Conservation (phyloP, 192 early-diverging fungal species). For the Backusella mclennaniae region DNA sequence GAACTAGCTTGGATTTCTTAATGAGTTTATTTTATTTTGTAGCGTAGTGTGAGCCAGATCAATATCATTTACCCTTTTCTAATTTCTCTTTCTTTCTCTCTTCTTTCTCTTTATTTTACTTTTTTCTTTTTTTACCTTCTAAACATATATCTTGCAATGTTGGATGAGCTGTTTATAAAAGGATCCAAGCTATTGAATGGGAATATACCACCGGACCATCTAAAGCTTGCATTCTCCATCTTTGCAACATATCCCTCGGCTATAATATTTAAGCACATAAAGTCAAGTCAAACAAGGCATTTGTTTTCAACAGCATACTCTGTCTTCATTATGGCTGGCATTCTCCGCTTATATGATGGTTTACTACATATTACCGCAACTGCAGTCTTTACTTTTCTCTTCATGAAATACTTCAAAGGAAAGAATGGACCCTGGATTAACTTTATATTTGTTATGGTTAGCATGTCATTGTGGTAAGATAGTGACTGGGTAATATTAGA, state of each 20-base stretch:
- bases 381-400: not conserved
- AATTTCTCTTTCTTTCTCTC: not conserved
- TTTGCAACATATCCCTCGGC: slow-evolving; percentile 57
- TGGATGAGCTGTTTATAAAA: not conserved
- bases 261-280: slow-evolving; percentile 40
- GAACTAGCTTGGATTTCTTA: too few species aligned
- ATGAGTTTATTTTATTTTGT: too few species aligned
- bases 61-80: not conserved
- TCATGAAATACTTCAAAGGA: slow-evolving; percentile 48
- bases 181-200: not conserved
- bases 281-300: not conserved
- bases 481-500: not conserved
- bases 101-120: not conserved
- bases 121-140: not conserved
- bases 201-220: slow-evolving; percentile 54
- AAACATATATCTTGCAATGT: not conserved
- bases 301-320: not conserved
- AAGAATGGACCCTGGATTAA: slow-evolving; percentile 45
- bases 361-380: slow-evolving; percentile 45
- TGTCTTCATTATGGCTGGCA: slow-evolving; percentile 30
- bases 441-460: slow-evolving; percentile 61
- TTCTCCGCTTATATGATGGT: slow-evolving; percentile 54
- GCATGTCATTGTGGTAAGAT: slow-evolving; percentile 61
- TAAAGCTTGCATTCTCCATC: slow-evolving; percentile 53
- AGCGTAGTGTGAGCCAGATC: not conserved